Evolutionary conservation across 345 rosid species (phyloP).

Genomic region (Erodium maritimum): DNA sequence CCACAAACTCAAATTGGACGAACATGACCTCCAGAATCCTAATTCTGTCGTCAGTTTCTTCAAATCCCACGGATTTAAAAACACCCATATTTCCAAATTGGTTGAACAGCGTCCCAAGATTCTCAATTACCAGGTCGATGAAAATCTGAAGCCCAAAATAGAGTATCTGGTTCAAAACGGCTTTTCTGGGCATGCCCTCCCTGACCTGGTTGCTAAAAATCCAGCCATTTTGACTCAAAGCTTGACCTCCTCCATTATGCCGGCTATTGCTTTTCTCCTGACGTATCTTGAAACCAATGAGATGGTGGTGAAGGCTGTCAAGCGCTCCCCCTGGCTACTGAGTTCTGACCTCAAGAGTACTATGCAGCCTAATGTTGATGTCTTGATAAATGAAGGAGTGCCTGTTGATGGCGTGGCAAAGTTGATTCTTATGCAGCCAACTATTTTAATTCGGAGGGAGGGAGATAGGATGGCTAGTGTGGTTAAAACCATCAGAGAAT

Average conservation of each 20-base stretch:
- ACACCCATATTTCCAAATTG: neutral
- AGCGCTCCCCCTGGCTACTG: neutral
- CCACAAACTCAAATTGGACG: neutral
- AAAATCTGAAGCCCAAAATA: neutral
- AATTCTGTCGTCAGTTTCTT: neutral
- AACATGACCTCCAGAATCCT: neutral
- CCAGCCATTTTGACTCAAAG: neutral
- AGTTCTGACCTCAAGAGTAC: neutral
- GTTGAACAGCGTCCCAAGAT: neutral
- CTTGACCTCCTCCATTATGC: neutral
- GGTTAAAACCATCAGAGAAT: too few species aligned
- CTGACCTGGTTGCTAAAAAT: neutral
- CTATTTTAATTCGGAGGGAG: too few species aligned
- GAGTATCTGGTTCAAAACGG: neutral
- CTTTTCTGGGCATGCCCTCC: neutral
- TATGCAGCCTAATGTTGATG: neutral
- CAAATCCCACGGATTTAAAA: neutral
- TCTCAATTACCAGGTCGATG: neutral
- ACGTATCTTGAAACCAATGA: neutral
- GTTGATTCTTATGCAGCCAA: neutral
- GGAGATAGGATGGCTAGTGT: too few species aligned
- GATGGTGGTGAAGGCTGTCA: neutral
- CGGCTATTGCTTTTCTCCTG: neutral
- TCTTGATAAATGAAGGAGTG: neutral
- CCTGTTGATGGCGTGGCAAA: neutral